phyloP scores from a whole-genome alignment of 2,329 filamentous ascomycete genomes.

The Orbilia javanica region DNA sequence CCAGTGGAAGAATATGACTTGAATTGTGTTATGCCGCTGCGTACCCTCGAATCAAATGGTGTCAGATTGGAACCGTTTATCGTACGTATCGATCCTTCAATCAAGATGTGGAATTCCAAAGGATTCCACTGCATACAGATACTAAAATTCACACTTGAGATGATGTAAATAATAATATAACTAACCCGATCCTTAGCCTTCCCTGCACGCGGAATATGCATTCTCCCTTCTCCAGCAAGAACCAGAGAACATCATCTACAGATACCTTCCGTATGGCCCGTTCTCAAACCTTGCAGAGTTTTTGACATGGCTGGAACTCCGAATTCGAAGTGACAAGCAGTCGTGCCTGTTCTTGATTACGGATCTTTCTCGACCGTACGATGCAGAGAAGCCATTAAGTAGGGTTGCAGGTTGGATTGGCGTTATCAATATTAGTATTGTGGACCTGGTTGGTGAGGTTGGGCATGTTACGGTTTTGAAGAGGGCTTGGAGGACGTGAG shows the following conservation, averaged over 20 bases:
- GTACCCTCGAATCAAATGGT: slow-evolving; percentile 44
- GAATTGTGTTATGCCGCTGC: slow-evolving; percentile 45
- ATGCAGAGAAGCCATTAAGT: slow-evolving; percentile 28
- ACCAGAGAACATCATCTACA: slow-evolving; percentile 32
- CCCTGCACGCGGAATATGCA: slow-evolving; percentile 46
- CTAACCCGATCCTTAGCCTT: slow-evolving; percentile 27
- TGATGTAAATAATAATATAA: background rate
- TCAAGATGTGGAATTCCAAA: too few species aligned
- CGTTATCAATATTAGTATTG: slow-evolving; percentile 48
- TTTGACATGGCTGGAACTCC: slow-evolving; percentile 44
- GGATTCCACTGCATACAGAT: too few species aligned
- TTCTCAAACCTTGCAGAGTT: slow-evolving; percentile 46
- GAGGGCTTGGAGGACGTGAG: slow-evolving; percentile 55
- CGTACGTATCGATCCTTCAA: slow-evolving; percentile 18
- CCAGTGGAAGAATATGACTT: slow-evolving; percentile 48
- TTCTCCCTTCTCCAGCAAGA: slow-evolving; percentile 33
- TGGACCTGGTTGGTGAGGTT: slow-evolving; percentile 44
- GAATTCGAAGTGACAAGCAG: slow-evolving; percentile 34
- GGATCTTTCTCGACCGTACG: slow-evolving; percentile 45
- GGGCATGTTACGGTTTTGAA: slow-evolving; percentile 53
- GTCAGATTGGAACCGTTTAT: slow-evolving; percentile 55
- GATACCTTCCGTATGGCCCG: slow-evolving; percentile 49
- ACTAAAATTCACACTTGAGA: background rate
- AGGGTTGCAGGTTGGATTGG: slow-evolving; percentile 52
- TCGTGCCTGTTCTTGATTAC: slow-evolving; percentile 53